These are phyloP conservation scores for Phytopythium kandeliae DNA, from an alignment of 352 stramenopile species.

Conservation along the genomic window DNA sequence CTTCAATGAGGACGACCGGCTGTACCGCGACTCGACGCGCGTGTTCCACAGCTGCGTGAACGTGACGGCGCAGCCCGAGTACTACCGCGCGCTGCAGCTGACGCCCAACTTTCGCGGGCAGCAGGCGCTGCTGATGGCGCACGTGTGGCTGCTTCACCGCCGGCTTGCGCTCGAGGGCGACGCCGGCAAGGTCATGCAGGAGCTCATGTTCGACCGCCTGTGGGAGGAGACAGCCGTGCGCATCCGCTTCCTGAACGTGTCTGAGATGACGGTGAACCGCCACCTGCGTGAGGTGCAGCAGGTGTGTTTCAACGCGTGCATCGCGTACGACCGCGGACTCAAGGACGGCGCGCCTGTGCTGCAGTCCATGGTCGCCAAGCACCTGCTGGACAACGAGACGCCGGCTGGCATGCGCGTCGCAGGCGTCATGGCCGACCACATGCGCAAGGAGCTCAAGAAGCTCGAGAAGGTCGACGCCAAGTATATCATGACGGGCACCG, in stretches of 20 bases:
- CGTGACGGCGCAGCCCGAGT: constrained; percentile 63
- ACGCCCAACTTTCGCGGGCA: constrained; percentile 87
- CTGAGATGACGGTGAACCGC: constrained; percentile 95
- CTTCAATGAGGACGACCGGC: constrained; percentile 79
- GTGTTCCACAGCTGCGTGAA: constrained; percentile 86
- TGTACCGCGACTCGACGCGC: constrained; percentile 66
- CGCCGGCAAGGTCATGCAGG: constrained; percentile 85
- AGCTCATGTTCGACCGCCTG: constrained; percentile 95
- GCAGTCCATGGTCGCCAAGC: constrained; percentile 59
- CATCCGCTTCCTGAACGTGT: constrained; percentile 91
- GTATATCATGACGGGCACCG: constrained; percentile 65
- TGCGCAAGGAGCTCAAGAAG: constrained; percentile 79
- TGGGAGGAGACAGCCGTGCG: constrained; percentile 94
- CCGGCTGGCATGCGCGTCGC: constrained; percentile 48
- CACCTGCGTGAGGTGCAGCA: constrained; percentile 95
- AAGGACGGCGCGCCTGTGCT: constrained; percentile 49
- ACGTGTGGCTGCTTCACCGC: constrained; percentile 96
- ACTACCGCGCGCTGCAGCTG: constrained; percentile 63
- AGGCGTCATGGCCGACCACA: constrained; percentile 54
- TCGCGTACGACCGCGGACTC: constrained; percentile 91
- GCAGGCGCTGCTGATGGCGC: constrained; percentile 91
- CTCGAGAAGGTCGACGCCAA: constrained; percentile 71
- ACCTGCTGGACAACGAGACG: constrained; percentile 73
- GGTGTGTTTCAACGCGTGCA: constrained; percentile 91
- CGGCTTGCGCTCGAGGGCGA: constrained; percentile 82